A percentile compares a stretch with the other conserved stretches of the same genome.
Conservation (phyloP, 2,329 filamentous ascomycete genomes). For the Pseudocercospora ulei region DNA sequence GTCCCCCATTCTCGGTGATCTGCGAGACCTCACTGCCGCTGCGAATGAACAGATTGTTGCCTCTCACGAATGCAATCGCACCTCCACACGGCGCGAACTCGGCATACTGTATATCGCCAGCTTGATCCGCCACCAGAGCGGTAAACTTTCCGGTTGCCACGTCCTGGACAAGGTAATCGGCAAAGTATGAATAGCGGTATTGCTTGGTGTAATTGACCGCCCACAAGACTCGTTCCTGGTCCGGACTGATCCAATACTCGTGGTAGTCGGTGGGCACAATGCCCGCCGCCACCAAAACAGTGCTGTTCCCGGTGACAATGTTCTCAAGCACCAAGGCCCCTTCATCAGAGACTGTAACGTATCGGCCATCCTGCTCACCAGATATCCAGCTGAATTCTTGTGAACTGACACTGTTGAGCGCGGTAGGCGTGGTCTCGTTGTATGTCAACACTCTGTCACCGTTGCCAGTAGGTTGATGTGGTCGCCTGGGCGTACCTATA, state of each 20-base stretch:
- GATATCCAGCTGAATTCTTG: conserved; percentile 45
- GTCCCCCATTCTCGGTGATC: conserved; percentile 51
- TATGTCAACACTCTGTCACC: conserved; percentile 17
- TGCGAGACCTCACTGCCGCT: conserved; percentile 48
- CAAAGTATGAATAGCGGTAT: conserved; percentile 58
- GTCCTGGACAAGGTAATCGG: conserved; percentile 57
- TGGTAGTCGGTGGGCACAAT: conserved; percentile 48
- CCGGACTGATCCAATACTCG: conserved; percentile 54
- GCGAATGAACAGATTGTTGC: conserved; percentile 54
- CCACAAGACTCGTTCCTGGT: conserved; percentile 52
- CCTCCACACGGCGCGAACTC: conserved; percentile 50
- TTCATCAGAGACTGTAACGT: conserved; percentile 45
- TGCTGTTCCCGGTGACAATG: conserved; percentile 49
- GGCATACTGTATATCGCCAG: conserved; percentile 58
- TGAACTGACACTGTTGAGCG: conserved; percentile 12
- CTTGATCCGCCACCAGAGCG: conserved; percentile 51
- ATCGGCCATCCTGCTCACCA: conserved; percentile 52
- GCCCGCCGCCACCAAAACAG: conserved; percentile 50
- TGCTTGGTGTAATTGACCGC: conserved; percentile 58
- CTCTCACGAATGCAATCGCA: conserved; percentile 57
- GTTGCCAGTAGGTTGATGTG: conserved; percentile 18
- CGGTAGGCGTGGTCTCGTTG: conserved; percentile 20
- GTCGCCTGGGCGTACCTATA: conserved; percentile 18
- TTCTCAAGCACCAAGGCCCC: conserved; percentile 53
- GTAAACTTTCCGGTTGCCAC: conserved; percentile 48